Evolutionary conservation across 2,329 filamentous ascomycete species (phyloP), one percentile per base, ranked within the genome.

Genomic region (Biscogniauxia marginata): DNA sequence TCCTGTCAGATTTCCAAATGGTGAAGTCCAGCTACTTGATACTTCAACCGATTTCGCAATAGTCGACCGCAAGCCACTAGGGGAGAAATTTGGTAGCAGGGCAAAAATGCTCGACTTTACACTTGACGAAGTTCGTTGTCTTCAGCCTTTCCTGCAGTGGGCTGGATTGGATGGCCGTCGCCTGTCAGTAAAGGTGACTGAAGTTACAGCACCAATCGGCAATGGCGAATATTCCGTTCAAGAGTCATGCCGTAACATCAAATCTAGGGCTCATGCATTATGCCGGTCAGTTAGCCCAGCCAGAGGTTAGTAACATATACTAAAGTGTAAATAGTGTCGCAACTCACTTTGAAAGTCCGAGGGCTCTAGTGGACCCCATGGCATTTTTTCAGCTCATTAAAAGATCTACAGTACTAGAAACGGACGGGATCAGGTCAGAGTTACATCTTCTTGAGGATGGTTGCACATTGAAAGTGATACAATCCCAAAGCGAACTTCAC

Each of bases 361-460:
- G 24, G 22, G 50, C 50, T 16, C 50, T 46, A 52, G n/a, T n/a
- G n/a, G 22, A 52, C 23, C 43, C 50, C 2, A 43, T 46, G 20
- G n/a, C 43, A 46, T 46, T 52, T 43, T 46, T 21, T 20, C 39
- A 46, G 43, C 50, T 52, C 20, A 23, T 52, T 13, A 21, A 34
- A 25, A 46, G 45, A 9, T 52, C 50, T 30, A 52, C 50, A 2
- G 23, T 52, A 1, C n/a, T 52, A 4, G 50, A 52, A 34, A 46
- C 50, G 3, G 23, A 52, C n/a, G 43, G 20, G 3, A 52, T 52
- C 22, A 52, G 18, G 34, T 52, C 50, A 3, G 50, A 52, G n/a
- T n/a, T 52, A 16, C 50, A 52, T 46, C 43, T 52, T n/a, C 13
- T 18, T 4, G 50, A 52, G 22, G 50, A 52, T 20, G 50, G 23